Percentiles rank a stretch among this genome's conserved stretches.
phyloP scores from a whole-genome alignment of 2,329 filamentous ascomycete species.

The Neonectria neomacrospora region DNA sequence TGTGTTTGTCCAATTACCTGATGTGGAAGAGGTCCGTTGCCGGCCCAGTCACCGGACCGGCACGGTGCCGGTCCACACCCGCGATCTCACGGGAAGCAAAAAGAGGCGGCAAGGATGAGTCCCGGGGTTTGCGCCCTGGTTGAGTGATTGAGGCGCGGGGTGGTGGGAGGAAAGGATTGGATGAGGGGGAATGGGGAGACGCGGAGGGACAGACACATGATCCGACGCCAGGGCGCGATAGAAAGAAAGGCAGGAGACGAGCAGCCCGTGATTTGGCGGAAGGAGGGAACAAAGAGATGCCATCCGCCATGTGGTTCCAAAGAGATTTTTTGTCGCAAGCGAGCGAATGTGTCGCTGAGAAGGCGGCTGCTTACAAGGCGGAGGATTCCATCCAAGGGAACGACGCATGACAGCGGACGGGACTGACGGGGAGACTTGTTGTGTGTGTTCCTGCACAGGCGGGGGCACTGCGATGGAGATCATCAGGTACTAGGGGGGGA shows the following conservation, averaged over 20 bases:
- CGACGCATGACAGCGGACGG: background rate
- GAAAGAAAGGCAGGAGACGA: background rate
- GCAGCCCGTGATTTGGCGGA: slow-evolving; percentile 5
- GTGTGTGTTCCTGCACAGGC: background rate
- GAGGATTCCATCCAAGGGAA: background rate
- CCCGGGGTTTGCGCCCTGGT: slow-evolving; percentile 15
- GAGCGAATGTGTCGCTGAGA: background rate
- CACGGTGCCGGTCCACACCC: slow-evolving; percentile 14
- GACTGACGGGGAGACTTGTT: background rate
- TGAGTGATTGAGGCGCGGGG: slow-evolving; percentile 24
- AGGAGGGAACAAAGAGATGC: background rate
- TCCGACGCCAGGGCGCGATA: slow-evolving; percentile 7
- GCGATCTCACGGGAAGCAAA: background rate
- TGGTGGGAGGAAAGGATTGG: slow-evolving; percentile 23
- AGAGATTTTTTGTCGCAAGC: background rate
- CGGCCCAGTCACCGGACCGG: slow-evolving; percentile 20
- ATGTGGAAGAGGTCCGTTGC: slow-evolving; percentile 16
- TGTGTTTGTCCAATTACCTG: slow-evolving; percentile 9
- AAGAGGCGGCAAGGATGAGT: slow-evolving; percentile 1
- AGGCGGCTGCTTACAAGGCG: background rate
- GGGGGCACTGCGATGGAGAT: background rate
- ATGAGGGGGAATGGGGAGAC: slow-evolving; percentile 5
- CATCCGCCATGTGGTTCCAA: background rate
- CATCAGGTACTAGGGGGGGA: background rate
- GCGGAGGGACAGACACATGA: slow-evolving; percentile 8